phyloP scores from a whole-genome alignment of 2,329 filamentous ascomycete genomes.

The Didymosphaeria variabile region DNA sequence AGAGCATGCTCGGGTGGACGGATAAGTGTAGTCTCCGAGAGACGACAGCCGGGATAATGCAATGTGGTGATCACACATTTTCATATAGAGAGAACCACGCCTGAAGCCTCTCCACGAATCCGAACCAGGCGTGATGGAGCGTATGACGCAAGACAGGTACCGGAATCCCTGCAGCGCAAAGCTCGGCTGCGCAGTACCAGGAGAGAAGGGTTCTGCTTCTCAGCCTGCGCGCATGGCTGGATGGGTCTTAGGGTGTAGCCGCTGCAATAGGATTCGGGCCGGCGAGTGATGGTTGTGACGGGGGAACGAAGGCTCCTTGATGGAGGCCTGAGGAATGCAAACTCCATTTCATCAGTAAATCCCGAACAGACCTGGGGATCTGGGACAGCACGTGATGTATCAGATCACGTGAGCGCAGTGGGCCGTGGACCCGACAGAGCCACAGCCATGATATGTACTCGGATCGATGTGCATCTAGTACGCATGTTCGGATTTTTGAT shows the following conservation, averaged over 20 bases:
- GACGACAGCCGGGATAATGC: conserved; percentile 9
- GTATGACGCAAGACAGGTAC: not conserved
- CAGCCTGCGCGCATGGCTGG: not conserved
- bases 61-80: not conserved
- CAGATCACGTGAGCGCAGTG: too few relatives aligned
- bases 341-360: too few relatives aligned
- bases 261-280: not conserved
- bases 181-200: not conserved
- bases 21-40: conserved; percentile 7
- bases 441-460: too few relatives aligned
- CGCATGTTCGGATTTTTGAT: too few relatives aligned
- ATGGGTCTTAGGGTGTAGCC: not conserved
- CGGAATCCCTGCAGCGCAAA: not conserved
- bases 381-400: too few relatives aligned
- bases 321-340: too few relatives aligned
- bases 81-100: conserved; percentile 12
- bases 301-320: not conserved
- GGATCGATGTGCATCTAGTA: too few relatives aligned
- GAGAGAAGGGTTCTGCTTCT: too few relatives aligned
- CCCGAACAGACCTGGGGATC: too few relatives aligned
- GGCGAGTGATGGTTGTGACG: not conserved
- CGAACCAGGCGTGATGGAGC: conserved; percentile 4
- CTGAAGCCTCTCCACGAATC: conserved; percentile 18
- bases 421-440: too few relatives aligned
- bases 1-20: conserved; percentile 15